Evolutionary conservation across 1,284 basidiomycete genomes (phyloP), one percentile per base, ranked within the genome.

Genomic region (Tylopilus orsonianus): DNA sequence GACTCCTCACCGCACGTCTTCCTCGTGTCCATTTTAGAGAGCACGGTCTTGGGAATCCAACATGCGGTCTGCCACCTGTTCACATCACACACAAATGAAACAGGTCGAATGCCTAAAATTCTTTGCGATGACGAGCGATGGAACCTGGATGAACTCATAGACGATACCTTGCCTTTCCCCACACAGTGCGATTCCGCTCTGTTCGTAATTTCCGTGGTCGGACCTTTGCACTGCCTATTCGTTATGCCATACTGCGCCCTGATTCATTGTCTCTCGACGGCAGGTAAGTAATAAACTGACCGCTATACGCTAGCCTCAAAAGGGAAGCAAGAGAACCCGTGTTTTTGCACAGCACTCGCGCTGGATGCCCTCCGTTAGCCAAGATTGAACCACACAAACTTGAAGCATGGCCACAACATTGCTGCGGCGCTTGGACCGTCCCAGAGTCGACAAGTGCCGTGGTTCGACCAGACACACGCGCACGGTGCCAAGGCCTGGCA

Each of bases 11-110:
- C 41, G 33, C 47, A 29, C 41, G 7, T 43, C 35, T 19, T 24
- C 46, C 47, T 60, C 57, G 29, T 64, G 49, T 48, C 36, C 26
- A 38, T 44, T 46, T 30, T n/a, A 33, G 50, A 49, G 29, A 38
- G 23, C 19, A 34, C 14, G 44, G 14, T 18, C 42, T 26, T 47
- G 33, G 26, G 43, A 37, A 43, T 30, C n/a, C 30, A 43, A 41
- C 29, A 3, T 20, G 20, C 30, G 41, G 32, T n/a, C n/a, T n/a
- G n/a, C 29, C 13, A 30, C 4, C 29, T 4, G 4, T 20, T 29
- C 20, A 40, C 36, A 43, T 32, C 26, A 34, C 33, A 27, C 45
- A 33, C 33, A 47, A 45, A 52, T 56, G 51, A 53, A 47, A 41
- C 38, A 8, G 6, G 33, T 16, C 34, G 38, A 19, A 18, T 33